These are phyloP conservation scores for Neonectria neomacrospora DNA, from an alignment of 2,329 filamentous ascomycete genomes.

Conservation along the genomic window DNA sequence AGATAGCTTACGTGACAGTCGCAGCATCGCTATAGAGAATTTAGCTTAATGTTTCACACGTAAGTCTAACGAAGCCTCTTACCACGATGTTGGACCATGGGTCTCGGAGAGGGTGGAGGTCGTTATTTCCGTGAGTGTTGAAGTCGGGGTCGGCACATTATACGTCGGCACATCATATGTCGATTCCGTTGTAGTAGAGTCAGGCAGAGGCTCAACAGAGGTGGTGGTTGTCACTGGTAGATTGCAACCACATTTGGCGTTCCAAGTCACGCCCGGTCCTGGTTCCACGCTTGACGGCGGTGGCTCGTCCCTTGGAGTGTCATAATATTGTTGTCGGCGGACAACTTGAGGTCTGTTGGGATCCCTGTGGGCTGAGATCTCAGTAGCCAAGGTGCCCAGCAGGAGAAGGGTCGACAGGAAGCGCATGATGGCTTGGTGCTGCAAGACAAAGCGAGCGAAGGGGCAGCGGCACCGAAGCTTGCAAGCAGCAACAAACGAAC, in stretches of 20 bases:
- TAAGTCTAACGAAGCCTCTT: not conserved
- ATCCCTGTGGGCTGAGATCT: constrained; percentile 28
- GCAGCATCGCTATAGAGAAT: constrained; percentile 1
- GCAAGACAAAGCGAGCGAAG: constrained; percentile 25
- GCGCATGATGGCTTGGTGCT: constrained; percentile 35
- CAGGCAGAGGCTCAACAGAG: not conserved
- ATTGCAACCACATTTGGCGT: not conserved
- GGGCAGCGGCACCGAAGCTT: constrained; percentile 20
- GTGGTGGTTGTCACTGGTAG: not conserved
- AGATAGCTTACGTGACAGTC: constrained; percentile 15
- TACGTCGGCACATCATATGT: not conserved
- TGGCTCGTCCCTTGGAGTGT: not conserved
- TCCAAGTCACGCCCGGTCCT: not conserved
- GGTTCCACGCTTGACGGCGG: not conserved
- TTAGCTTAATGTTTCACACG: not conserved
- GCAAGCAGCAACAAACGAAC: constrained; percentile 28
- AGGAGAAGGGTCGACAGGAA: constrained; percentile 35
- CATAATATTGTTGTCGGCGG: not conserved
- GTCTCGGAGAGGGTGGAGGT: not conserved
- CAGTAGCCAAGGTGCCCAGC: constrained; percentile 35
- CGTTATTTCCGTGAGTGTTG: not conserved
- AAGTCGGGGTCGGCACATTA: not conserved
- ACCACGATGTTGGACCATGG: constrained; percentile 5
- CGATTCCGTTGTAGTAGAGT: not conserved
- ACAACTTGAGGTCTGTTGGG: constrained; percentile 19